Percentiles rank a stretch among this genome's conserved stretches.
Conservation (phyloP, 192 early-diverging fungal genomes). For the Linderina pennispora region DNA sequence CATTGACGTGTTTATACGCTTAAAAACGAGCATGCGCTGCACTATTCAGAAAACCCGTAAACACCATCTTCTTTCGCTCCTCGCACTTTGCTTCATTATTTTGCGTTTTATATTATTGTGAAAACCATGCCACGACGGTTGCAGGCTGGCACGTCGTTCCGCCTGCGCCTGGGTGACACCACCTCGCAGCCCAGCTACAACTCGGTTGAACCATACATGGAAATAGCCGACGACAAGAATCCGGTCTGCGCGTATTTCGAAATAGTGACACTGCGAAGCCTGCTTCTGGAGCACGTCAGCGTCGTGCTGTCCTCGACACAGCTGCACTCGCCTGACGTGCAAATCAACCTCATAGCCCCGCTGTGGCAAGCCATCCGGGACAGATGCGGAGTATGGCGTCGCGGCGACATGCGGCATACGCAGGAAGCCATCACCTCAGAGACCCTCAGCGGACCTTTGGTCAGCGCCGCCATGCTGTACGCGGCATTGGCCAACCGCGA, state of each 20-base stretch:
- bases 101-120: too few relatives aligned
- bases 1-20: too few relatives aligned
- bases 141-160: slow-evolving; percentile 5
- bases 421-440: slow-evolving; percentile 1
- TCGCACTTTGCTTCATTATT: too few relatives aligned
- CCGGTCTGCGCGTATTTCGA: slow-evolving; percentile 32
- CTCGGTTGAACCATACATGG: too few relatives aligned
- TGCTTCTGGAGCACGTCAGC: slow-evolving; percentile 30
- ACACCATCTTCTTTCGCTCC: too few relatives aligned
- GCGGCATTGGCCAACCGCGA: slow-evolving; percentile 38
- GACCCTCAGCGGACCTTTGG: slow-evolving; percentile 13
- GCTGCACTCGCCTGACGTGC: slow-evolving; percentile 34
- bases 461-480: slow-evolving; percentile 35
- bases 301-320: slow-evolving; percentile 30
- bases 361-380: slow-evolving; percentile 25
- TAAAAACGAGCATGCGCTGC: too few relatives aligned
- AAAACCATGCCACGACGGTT: too few relatives aligned
- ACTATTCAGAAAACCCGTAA: too few relatives aligned
- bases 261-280: slow-evolving; percentile 15
- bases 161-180: slow-evolving; percentile 1
- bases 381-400: slow-evolving; percentile 29
- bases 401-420: slow-evolving; percentile 23
- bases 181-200: too few relatives aligned
- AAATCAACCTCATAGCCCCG: slow-evolving; percentile 34
- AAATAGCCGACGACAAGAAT: slow-evolving; percentile 21